phyloP scores from a whole-genome alignment of 2,329 filamentous ascomycete species.

The Aspergillus piperis region DNA sequence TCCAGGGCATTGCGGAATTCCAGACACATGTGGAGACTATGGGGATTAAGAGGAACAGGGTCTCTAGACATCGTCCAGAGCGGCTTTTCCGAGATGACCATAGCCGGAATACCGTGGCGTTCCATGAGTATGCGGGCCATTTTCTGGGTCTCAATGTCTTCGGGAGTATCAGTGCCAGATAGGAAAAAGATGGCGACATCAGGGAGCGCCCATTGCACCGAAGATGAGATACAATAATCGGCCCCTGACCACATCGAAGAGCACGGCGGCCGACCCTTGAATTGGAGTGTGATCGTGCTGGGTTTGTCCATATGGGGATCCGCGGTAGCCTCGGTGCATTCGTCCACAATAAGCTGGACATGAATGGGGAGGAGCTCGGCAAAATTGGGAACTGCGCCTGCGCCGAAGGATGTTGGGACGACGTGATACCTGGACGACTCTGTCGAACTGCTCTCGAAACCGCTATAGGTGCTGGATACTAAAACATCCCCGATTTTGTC shows the following conservation, averaged over 20 bases:
- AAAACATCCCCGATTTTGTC: constrained; percentile 52
- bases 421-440: constrained; percentile 51
- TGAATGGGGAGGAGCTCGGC: constrained; percentile 52
- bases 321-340: constrained; percentile 41
- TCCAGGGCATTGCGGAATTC: constrained; percentile 40
- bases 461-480: constrained; percentile 41
- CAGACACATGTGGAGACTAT: constrained; percentile 47
- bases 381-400: constrained; percentile 47
- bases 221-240: constrained; percentile 42
- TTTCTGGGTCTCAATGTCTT: constrained; percentile 31
- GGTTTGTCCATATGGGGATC: constrained; percentile 27
- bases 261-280: constrained; percentile 43
- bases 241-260: constrained; percentile 40
- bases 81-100: constrained; percentile 48
- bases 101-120: constrained; percentile 46
- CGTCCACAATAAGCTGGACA: constrained; percentile 51
- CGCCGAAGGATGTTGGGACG: constrained; percentile 50
- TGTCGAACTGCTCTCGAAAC: constrained; percentile 36
- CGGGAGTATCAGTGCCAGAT: constrained; percentile 36
- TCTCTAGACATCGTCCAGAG: constrained; percentile 42
- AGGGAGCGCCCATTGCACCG: constrained; percentile 45
- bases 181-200: constrained; percentile 51
- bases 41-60: constrained; percentile 40
- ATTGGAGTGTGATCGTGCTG: constrained; percentile 37
- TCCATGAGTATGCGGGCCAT: constrained; percentile 44